Base-by-base conservation (phyloP, 2,329 filamentous ascomycete species). In the Fusarium oxysporum region DNA sequence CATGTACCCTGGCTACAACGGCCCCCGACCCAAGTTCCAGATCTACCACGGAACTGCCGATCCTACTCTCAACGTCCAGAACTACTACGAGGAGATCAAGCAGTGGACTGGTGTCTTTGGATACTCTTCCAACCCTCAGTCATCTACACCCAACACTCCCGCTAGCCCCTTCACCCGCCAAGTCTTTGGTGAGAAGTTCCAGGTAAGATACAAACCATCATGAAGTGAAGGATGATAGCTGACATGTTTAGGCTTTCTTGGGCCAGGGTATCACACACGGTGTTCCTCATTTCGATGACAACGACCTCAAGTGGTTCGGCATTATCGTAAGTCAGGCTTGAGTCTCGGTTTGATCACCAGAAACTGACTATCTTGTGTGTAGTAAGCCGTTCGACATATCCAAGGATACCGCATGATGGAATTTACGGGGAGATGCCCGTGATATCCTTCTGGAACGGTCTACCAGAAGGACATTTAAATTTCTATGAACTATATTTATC, bases 1-100 rank as follows among this genome's bases (percentile, higher is more conserved):
- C 28, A 67, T 67, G 64, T 67, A 67, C 33, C 62, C 64, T 11
- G 62, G 64, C 17, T 67, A 67, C 62, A 67, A 40, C 28, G 62
- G 62, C 1, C 7, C 62, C 8, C 64, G 64, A 3, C 64, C 64
- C 21, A 67, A 67, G 38, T 60, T 66, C 19, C 62, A 60, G 17
- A 67, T 67, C 38, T 66, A 66, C 44, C 64, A 67, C 1, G 64
- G 64, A 51, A 60, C 44, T 1, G 44, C 62, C 6, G 64, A 67
- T 6, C 17, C 64, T 25, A 67, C 64, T 6, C 62, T 67, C 7
- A 67, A 67, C 7, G 38, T 51, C 21, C 62, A 67, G 44, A 67
- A 67, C 62, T 67, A 51, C 44, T 67, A 67, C 12, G 64, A 67
- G 44, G 32, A 40, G 4, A 67, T 67, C 3, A 67, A 67, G 62